Evolutionary conservation across 1,284 basidiomycete species (phyloP), one percentile per base, ranked within the genome.

Genomic region (Sporisorium iseilematis-ciliati): DNA sequence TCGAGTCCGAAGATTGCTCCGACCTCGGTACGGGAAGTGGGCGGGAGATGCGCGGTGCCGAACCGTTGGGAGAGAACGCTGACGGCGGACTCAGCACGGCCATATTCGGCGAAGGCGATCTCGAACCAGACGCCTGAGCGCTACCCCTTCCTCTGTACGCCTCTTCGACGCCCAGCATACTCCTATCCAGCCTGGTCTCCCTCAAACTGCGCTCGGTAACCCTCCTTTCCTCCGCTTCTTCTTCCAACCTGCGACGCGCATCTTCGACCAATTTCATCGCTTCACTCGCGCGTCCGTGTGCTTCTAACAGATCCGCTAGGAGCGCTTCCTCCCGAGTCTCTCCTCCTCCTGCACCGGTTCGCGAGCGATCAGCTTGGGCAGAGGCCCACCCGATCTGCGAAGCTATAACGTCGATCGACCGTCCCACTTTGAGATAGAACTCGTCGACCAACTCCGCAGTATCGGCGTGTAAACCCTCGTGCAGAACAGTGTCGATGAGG

Each of bases 321-420:
- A 82, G 41, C 16, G n/a, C 31, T 46, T 82, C 80, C 23, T 77
- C 77, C 25, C 42, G 21, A 16, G 72, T 71, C 58, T 80, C 65
- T 25, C 14, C 18, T 25, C 57, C 55, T 4, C 61, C 16, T 6
- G 65, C 50, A 12, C 23, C 52, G 7, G 16, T 10, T 26, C 53
- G 12, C 14, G 53, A 55, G 0, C 72, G 65, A 40, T 75, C 75
- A 5, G 72, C 80, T 45, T 78, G 72, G 11, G 79, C 72, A 7
- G 67, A 64, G 20, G 79, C 78, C 80, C 80, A 82, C 1, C 64
- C 62, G 12, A 82, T 76, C 56, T 79, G 80, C 3, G 61, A 64
- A 12, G 55, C 55, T 7, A 82, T 65, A 46, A 79, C 50, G 25
- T 78, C 72, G n/a, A 72, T 70, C 21, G 75, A 74, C 7, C 56